These are phyloP conservation scores for Lachnellula occidentalis DNA, from an alignment of 2,329 filamentous ascomycete genomes.

Conservation along the genomic window DNA sequence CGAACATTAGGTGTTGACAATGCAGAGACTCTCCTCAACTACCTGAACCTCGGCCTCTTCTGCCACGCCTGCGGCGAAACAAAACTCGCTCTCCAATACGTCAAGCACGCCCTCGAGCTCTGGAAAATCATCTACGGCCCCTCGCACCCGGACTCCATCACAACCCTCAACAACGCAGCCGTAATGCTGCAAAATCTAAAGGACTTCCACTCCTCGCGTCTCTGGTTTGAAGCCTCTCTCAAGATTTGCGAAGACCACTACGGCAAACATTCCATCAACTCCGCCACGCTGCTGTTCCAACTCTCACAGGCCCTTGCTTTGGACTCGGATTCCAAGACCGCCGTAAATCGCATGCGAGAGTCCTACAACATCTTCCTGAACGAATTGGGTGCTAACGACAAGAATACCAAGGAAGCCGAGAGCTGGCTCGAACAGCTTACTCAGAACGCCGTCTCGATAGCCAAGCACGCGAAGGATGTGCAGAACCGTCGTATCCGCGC, in stretches of 20 bases:
- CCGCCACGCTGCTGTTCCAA: conserved; percentile 93
- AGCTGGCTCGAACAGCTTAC: conserved; percentile 95
- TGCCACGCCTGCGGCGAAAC: conserved; percentile 91
- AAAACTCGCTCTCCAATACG: conserved; percentile 77
- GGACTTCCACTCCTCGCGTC: conserved; percentile 86
- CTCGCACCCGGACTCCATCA: conserved; percentile 94
- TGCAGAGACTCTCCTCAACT: conserved; percentile 87
- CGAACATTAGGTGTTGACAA: conserved; percentile 91
- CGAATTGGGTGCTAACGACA: conserved; percentile 82
- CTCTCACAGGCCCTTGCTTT: conserved; percentile 90
- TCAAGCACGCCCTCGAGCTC: conserved; percentile 86
- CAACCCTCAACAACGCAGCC: conserved; percentile 95
- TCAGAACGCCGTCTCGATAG: conserved; percentile 88
- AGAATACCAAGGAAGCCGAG: conserved; percentile 97
- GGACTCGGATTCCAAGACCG: conserved; percentile 90
- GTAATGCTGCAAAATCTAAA: conserved; percentile 98
- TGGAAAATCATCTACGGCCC: conserved; percentile 97
- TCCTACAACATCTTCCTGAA: conserved; percentile 92
- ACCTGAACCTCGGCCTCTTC: conserved; percentile 92
- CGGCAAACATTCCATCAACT: conserved; percentile 84
- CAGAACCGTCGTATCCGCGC: conserved; percentile 69
- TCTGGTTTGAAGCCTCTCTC: conserved; percentile 95
- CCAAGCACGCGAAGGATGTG: conserved; percentile 86
- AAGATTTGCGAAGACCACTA: conserved; percentile 85
- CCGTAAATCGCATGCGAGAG: conserved; percentile 90